Base-by-base conservation (phyloP, 257 asterid genomes). In the Solanum verrucosum region DNA sequence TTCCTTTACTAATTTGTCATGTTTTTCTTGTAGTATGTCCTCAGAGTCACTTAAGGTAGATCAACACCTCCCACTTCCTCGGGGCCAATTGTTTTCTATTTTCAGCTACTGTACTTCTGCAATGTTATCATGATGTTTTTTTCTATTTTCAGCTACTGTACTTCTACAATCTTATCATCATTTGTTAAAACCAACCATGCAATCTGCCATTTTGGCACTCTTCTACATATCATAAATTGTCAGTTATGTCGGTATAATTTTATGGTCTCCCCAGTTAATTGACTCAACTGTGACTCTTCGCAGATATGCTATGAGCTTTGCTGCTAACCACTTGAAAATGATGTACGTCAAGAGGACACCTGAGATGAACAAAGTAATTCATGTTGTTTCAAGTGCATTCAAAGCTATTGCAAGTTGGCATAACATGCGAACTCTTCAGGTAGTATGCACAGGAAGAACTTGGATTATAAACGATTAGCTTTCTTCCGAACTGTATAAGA, bases 341-440 rank as follows among this genome's bases (percentile, higher is more conserved):
- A 87, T 95, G 23, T 97, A 94, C 52, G 93, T 95, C 23, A 92
- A 90, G 92, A 93, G 99, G 92, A 94, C 96, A 44, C 98, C 98
- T 25, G 95, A 92, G 88, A 86, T 94, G 88, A 94, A 91, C 90
- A 97, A 97, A 91, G 92, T 97, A 49, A 84, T 97, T 49, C 99
- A 97, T 73, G 93, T 97, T n/a, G 94, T 97, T 86, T 97, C 99
- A 2, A 97, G 99, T 91, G 98, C 95, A 34, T 92, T 96, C 90
- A 97, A 97, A 94, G 99, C 98, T 82, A 88, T 89, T 44, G 85
- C 94, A 42, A 93, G 98, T 34, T 97, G 99, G 99, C 99, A 97
- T 89, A 95, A 96, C 92, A 94, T 95, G 99, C 92, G 93, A 91
- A 97, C 98, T 71, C 99, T 97, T 93, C 99, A 96, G 98, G 99